A percentile compares a stretch with the other conserved stretches of the same genome.
Conservation (phyloP, 1,284 basidiomycete genomes). For the Cutaneotrichosporon cutaneum region DNA sequence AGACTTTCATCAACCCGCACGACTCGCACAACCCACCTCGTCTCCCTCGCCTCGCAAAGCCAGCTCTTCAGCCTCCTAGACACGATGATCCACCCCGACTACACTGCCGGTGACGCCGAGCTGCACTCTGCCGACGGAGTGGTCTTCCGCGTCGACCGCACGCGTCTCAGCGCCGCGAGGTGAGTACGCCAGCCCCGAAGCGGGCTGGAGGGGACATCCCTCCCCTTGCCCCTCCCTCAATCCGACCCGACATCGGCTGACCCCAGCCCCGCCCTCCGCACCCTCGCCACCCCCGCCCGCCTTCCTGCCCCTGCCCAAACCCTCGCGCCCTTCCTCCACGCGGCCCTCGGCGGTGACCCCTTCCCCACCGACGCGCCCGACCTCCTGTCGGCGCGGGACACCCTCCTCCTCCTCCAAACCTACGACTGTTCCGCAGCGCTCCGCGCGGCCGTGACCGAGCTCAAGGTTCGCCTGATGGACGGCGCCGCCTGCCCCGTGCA, state of each 20-base stretch:
- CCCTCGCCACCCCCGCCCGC: not conserved
- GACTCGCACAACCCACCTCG: too few relatives aligned
- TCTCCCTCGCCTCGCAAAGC: too few relatives aligned
- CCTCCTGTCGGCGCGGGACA: not conserved
- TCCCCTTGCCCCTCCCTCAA: too few relatives aligned
- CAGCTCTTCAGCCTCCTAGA: not conserved
- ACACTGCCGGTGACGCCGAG: conserved; percentile 2
- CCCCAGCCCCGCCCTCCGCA: conserved; percentile 11
- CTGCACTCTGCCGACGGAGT: conserved; percentile 16
- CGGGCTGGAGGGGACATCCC: too few relatives aligned
- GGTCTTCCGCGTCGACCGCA: conserved; percentile 14
- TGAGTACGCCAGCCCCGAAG: too few relatives aligned
- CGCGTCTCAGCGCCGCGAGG: conserved; percentile 1
- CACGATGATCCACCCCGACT: not conserved
- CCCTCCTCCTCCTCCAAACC: conserved; percentile 7
- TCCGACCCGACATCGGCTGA: too few relatives aligned
- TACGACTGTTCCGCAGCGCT: conserved; percentile 11
- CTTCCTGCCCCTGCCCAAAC: not conserved
- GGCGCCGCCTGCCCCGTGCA: conserved; percentile 18
- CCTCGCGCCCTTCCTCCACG: conserved; percentile 12
- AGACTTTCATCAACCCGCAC: too few relatives aligned
- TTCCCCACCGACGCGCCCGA: not conserved
- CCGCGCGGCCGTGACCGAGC: conserved; percentile 9
- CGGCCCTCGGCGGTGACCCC: conserved; percentile 4
- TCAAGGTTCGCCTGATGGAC: conserved; percentile 20